Conservation (phyloP, 2,329 filamentous ascomycete species). For the Fusarium tricinctum region DNA sequence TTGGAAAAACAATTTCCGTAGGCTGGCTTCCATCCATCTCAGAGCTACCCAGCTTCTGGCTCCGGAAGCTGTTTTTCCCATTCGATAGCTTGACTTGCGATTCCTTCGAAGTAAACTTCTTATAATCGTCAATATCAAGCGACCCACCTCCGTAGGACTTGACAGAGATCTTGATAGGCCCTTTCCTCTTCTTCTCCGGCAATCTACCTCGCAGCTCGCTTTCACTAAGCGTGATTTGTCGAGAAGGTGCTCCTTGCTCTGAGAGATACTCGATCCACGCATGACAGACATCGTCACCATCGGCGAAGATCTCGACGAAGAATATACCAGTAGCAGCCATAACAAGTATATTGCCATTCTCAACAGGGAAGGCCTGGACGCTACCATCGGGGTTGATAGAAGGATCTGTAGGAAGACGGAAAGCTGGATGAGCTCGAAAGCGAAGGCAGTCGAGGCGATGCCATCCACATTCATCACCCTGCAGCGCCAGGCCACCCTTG, state of each 20-base stretch:
- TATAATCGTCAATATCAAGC: conserved; percentile 83
- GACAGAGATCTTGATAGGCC: conserved; percentile 77
- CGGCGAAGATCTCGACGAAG: conserved; percentile 84
- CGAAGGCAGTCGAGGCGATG: conserved; percentile 90
- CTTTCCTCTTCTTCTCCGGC: conserved; percentile 79
- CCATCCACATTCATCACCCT: conserved; percentile 90
- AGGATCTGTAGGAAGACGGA: conserved; percentile 83
- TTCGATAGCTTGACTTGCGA: conserved; percentile 80
- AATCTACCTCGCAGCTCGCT: conserved; percentile 78
- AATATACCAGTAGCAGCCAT: conserved; percentile 86
- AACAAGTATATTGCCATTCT: conserved; percentile 80
- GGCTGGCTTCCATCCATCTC: conserved; percentile 77
- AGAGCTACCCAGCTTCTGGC: conserved; percentile 80
- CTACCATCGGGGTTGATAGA: conserved; percentile 76
- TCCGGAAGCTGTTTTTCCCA: conserved; percentile 78
- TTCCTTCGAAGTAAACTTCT: conserved; percentile 76
- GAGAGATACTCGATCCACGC: conserved; percentile 85
- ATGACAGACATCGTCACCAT: conserved; percentile 85
- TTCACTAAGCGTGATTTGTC: conserved; percentile 82
- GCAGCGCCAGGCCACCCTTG: conserved; percentile 80
- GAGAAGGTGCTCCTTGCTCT: conserved; percentile 72
- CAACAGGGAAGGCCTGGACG: conserved; percentile 88
- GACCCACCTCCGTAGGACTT: conserved; percentile 82
- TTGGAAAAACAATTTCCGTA: conserved; percentile 81
- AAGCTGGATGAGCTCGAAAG: conserved; percentile 91